Conservation (phyloP, 495 filamentous ascomycete species). For the Massariosphaeria phaeospora region DNA sequence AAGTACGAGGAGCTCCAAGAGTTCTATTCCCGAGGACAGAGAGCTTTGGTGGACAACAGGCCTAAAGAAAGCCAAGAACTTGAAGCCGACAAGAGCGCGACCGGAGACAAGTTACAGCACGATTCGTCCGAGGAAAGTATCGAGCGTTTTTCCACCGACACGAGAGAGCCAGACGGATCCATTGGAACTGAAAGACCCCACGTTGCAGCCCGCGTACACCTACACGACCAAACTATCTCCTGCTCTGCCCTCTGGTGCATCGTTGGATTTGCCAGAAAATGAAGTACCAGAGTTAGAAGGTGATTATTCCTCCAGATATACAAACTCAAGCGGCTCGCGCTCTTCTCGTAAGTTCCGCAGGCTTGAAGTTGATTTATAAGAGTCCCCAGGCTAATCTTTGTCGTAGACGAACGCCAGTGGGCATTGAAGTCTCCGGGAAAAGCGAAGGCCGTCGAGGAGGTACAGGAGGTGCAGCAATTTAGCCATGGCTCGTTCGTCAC, state of each 20-base stretch:
- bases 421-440: slow-evolving; percentile 7
- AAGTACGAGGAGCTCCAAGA: slow-evolving; percentile 22
- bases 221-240: slow-evolving; percentile 14
- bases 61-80: slow-evolving; percentile 22
- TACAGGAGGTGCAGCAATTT: slow-evolving; percentile 27
- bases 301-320: slow-evolving; percentile 12
- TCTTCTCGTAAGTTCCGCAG: slow-evolving; percentile 18
- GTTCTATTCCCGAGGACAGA: slow-evolving; percentile 19
- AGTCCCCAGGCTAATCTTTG: background rate
- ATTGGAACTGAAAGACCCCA: slow-evolving; percentile 11
- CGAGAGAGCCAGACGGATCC: slow-evolving; percentile 2
- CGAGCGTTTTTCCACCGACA: slow-evolving; percentile 4
- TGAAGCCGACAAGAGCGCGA: slow-evolving; percentile 7
- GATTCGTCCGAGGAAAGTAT: slow-evolving; percentile 1
- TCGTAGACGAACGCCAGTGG: slow-evolving; percentile 18
- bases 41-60: slow-evolving; percentile 23
- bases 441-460: slow-evolving; percentile 22
- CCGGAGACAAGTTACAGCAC: slow-evolving; percentile 10
- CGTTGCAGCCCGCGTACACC: slow-evolving; percentile 25
- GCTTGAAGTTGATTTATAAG: background rate
- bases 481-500: slow-evolving; percentile 22
- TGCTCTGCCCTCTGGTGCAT: slow-evolving; percentile 26
- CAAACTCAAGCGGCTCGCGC: slow-evolving; percentile 21
- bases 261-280: slow-evolving; percentile 22
- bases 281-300: slow-evolving; percentile 22